phyloP scores from a whole-genome alignment of 2,329 filamentous ascomycete genomes.

The Aureobasidium sp. region DNA sequence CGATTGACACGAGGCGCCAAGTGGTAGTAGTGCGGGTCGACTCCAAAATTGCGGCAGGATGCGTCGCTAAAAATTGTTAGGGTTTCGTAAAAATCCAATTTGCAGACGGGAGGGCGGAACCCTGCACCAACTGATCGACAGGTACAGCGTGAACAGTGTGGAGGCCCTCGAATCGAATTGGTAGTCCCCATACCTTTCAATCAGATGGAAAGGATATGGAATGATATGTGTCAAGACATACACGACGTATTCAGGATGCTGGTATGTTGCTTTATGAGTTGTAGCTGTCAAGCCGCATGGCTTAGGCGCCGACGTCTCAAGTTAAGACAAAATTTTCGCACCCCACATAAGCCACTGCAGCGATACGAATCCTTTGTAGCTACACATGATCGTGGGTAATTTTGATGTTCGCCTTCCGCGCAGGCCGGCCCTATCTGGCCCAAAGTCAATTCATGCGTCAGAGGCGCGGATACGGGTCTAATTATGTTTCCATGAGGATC shows the following conservation, averaged over 20 bases:
- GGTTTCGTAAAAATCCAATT: not conserved
- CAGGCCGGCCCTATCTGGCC: not conserved
- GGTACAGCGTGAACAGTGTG: not conserved
- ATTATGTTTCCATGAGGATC: constrained; percentile 9
- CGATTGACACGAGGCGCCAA: constrained; percentile 12
- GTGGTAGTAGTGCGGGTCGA: not conserved
- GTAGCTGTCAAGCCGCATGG: not conserved
- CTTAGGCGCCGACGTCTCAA: constrained; percentile 7
- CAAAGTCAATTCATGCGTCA: constrained; percentile 13
- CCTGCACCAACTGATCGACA: constrained; percentile 10
- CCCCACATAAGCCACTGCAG: not conserved
- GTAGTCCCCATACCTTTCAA: not conserved
- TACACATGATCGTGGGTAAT: not conserved
- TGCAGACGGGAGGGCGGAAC: not conserved
- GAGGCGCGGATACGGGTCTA: constrained; percentile 6
- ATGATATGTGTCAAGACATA: not conserved
- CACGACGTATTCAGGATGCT: not conserved
- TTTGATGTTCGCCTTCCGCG: constrained; percentile 2
- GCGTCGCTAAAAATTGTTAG: constrained; percentile 9
- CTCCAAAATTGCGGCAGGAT: constrained; percentile 10
- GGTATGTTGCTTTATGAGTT: not conserved
- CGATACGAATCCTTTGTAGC: not conserved
- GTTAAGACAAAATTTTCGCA: not conserved
- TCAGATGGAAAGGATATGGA: not conserved
- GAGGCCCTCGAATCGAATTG: not conserved